Conservation (phyloP, 345 rosid species). For the Arabidopsis thaliana region DNA sequence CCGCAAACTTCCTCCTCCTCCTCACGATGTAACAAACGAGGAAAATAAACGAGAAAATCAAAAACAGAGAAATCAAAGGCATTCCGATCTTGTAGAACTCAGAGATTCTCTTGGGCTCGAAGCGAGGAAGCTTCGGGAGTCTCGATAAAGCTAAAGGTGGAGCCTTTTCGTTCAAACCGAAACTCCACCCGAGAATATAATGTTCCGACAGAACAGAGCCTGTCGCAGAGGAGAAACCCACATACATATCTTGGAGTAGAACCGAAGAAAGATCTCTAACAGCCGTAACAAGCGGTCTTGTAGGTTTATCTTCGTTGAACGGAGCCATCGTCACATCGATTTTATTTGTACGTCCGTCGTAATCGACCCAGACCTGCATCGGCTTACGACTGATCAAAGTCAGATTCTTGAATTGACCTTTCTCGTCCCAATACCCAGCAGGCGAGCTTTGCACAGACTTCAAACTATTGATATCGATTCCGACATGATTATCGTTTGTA, state of each 20-base stretch:
- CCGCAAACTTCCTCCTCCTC: constrained; percentile 65
- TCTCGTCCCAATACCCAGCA: constrained; percentile 57
- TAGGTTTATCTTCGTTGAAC: constrained; percentile 48
- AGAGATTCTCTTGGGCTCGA: constrained; percentile 42
- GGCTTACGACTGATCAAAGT: constrained; percentile 62
- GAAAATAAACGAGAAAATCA: constrained; percentile 37
- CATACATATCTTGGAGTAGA: constrained; percentile 50
- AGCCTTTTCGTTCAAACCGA: constrained; percentile 53
- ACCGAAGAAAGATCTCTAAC: constrained; percentile 51
- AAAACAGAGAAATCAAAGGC: constrained; percentile 48
- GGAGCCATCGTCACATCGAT: constrained; percentile 73
- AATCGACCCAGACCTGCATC: constrained; percentile 85
- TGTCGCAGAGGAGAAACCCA: constrained; percentile 77
- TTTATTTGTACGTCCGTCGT: constrained; percentile 53
- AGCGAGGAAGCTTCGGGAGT: constrained; percentile 68
- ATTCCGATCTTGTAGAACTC: constrained; percentile 52
- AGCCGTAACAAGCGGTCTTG: constrained; percentile 51
- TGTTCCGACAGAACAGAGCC: constrained; percentile 53
- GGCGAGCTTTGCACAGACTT: constrained; percentile 51
- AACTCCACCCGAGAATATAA: constrained; percentile 77
- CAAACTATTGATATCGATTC: constrained; percentile 76
- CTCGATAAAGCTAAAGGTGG: constrained; percentile 49
- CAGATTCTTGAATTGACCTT: constrained; percentile 49
- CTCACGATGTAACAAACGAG: constrained; percentile 36
- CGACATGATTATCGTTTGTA: constrained; percentile 78